phyloP scores from a whole-genome alignment of 1,284 basidiomycete species.

The Puccinia hordei region DNA sequence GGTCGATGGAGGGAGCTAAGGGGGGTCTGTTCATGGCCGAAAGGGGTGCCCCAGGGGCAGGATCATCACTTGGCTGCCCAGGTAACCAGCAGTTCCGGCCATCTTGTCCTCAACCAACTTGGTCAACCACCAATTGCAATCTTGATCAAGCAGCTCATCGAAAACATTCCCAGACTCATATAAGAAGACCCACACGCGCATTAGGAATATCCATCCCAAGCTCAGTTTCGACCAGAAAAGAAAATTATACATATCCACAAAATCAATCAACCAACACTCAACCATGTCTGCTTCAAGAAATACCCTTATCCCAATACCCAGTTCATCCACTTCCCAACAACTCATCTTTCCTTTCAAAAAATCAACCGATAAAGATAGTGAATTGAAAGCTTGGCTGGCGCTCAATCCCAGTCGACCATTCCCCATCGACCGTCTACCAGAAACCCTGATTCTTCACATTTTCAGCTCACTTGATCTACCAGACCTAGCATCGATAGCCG shows the following conservation, averaged over 20 bases:
- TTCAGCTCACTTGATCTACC: conserved; percentile 22
- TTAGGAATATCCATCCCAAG: too few relatives aligned
- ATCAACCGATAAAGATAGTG: background rate
- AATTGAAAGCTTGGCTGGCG: conserved; percentile 36
- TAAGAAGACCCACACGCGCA: too few relatives aligned
- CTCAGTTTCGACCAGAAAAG: too few relatives aligned
- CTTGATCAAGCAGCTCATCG: too few relatives aligned
- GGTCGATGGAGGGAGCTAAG: too few relatives aligned
- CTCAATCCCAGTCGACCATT: conserved; percentile 27
- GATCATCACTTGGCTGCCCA: too few relatives aligned
- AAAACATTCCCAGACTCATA: too few relatives aligned
- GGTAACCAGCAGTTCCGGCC: too few relatives aligned
- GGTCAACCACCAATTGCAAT: too few relatives aligned
- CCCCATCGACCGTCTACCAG: conserved; percentile 8
- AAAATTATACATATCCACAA: background rate
- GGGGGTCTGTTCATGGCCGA: too few relatives aligned
- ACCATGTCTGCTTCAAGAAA: background rate
- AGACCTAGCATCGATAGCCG: conserved; percentile 10
- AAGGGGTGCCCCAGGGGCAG: too few relatives aligned
- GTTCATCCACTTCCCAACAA: background rate
- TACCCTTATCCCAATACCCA: background rate
- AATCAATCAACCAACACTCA: background rate
- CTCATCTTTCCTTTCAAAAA: background rate
- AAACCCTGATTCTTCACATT: conserved; percentile 19
- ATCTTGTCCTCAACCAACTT: too few relatives aligned